Evolutionary conservation across 495 filamentous ascomycete species (phyloP).

Genomic region (Penicillium salamii): DNA sequence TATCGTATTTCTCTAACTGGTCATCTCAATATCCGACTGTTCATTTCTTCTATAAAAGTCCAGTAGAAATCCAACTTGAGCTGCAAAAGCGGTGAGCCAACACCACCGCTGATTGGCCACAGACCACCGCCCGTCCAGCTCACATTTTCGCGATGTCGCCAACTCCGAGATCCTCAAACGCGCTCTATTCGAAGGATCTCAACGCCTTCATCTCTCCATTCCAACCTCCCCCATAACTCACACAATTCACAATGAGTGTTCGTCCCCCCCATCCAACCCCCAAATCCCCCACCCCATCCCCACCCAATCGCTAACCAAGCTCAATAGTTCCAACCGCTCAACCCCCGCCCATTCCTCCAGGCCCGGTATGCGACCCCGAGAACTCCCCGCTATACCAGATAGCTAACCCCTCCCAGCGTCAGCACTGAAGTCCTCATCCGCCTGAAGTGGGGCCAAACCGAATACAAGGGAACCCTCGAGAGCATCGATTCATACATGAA

Average conservation of each 20-base stretch:
- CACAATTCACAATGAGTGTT: conserved; percentile 38
- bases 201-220: too few relatives aligned
- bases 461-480: conserved; percentile 90
- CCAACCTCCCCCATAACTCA: not conserved
- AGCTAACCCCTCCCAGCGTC: conserved; percentile 53
- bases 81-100: conserved; percentile 26
- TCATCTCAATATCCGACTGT: too few relatives aligned
- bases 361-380: conserved; percentile 59
- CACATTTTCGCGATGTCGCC: conserved; percentile 36
- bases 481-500: conserved; percentile 99
- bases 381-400: not conserved
- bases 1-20: too few relatives aligned
- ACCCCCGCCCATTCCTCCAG: conserved; percentile 87
- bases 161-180: conserved; percentile 13
- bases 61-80: too few relatives aligned
- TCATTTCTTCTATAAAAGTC: too few relatives aligned
- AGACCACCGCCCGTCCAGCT: conserved; percentile 23
- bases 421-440: conserved; percentile 86
- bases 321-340: conserved; percentile 74
- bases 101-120: conserved; percentile 22
- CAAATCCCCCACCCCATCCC: not conserved
- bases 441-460: conserved; percentile 96
- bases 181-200: too few relatives aligned
- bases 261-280: conserved; percentile 14
- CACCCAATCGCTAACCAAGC: conserved; percentile 13